Conservation (phyloP, 139 green algal genomes). For the Parachlorella kessleri region DNA sequence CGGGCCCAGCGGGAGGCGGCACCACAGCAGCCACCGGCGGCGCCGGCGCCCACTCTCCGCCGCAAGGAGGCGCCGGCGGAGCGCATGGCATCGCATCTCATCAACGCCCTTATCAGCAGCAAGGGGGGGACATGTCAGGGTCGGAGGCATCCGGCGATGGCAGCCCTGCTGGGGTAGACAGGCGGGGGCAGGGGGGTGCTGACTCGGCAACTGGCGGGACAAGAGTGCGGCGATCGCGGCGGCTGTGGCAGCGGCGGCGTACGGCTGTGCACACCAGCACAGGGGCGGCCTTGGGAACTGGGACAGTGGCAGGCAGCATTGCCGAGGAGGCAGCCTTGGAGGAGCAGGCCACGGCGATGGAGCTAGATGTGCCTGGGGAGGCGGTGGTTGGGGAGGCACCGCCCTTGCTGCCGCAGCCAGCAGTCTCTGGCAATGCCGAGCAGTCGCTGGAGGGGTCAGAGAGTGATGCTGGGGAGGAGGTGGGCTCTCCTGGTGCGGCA, state of each 20-base stretch:
- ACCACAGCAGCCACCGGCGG: not conserved
- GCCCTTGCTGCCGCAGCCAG: not conserved
- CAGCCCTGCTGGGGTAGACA: not conserved
- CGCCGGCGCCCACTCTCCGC: not conserved
- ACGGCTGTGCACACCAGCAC: no score
- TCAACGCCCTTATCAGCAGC: no score
- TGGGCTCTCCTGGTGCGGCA: not conserved
- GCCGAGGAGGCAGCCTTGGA: no score
- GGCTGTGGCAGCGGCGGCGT: not conserved
- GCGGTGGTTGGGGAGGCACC: not conserved
- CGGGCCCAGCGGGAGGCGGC: not conserved
- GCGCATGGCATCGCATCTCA: no score
- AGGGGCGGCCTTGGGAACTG: no score
- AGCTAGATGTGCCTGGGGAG: no score
- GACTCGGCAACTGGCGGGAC: no score
- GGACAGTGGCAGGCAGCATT: not conserved
- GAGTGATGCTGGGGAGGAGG: not conserved
- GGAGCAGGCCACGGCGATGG: no score
- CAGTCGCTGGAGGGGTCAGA: not conserved
- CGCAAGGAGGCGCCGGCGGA: no score
- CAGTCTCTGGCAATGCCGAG: not conserved
- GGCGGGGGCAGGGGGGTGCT: no score
- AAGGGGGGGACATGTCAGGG: not conserved
- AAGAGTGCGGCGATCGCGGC: not conserved
- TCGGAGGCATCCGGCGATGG: not conserved